These are phyloP conservation scores for Ceratocystis alfenasii DNA, from an alignment of 2,329 filamentous ascomycete species.

Conservation along the genomic window DNA sequence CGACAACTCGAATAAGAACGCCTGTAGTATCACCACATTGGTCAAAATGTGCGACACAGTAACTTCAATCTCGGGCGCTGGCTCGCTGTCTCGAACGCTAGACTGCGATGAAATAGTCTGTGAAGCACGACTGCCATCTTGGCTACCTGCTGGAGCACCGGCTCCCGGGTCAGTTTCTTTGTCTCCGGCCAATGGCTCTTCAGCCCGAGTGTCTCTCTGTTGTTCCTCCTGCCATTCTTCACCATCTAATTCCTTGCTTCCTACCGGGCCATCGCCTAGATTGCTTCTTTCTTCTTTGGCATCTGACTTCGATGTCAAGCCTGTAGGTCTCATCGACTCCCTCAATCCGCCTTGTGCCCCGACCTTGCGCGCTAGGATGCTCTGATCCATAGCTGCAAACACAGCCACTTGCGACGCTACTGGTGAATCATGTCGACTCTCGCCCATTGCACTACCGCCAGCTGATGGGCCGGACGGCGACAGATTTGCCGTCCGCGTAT, in stretches of 20 bases:
- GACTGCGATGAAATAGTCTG: slow-evolving; percentile 1
- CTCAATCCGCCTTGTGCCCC: slow-evolving; percentile 34
- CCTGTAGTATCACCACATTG: slow-evolving; percentile 67
- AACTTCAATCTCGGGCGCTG: slow-evolving; percentile 34
- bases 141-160: slow-evolving; percentile 17
- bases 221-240: slow-evolving; percentile 14
- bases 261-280: neutral
- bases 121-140: slow-evolving; percentile 16
- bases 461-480: slow-evolving; percentile 12
- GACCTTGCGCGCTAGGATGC: slow-evolving; percentile 45
- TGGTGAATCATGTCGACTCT: slow-evolving; percentile 14
- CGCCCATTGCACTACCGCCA: slow-evolving; percentile 13
- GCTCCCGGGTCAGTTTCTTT: slow-evolving; percentile 26
- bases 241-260: neutral
- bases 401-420: slow-evolving; percentile 44
- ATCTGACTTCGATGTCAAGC: slow-evolving; percentile 23
- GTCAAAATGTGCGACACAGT: slow-evolving; percentile 69
- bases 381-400: slow-evolving; percentile 53
- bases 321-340: slow-evolving; percentile 25
- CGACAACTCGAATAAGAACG: slow-evolving; percentile 66
- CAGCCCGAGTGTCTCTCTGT: neutral
- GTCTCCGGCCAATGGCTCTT: slow-evolving; percentile 23
- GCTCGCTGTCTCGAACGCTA: slow-evolving; percentile 2
- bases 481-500: slow-evolving; percentile 12
- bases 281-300: slow-evolving; percentile 19